phyloP scores from a whole-genome alignment of 176 grass and related monocot genomes.

The Lolium multiflorum region DNA sequence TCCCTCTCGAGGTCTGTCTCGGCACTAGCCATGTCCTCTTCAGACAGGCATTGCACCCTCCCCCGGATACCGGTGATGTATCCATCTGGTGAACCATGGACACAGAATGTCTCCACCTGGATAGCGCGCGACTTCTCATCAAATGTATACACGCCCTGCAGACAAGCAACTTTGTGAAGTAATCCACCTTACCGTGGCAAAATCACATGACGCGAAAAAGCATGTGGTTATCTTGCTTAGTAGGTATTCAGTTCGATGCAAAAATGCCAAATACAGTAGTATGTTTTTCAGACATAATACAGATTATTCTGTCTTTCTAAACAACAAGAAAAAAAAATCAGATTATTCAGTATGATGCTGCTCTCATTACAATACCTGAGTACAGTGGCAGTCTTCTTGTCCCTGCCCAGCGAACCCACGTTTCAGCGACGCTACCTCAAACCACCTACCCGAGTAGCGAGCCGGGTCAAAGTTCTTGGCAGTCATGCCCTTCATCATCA shows the following conservation, averaged over 20 bases:
- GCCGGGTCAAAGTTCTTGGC: conserved; percentile 85
- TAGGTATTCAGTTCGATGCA: neutral
- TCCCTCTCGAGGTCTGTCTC: conserved; percentile 77
- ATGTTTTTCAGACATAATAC: neutral
- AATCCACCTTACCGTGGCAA: conserved; percentile 12
- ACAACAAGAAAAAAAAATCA: neutral
- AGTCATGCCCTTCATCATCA: conserved; percentile 90
- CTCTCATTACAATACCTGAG: conserved; percentile 57
- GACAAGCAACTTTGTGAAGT: neutral
- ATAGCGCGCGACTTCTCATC: conserved; percentile 76
- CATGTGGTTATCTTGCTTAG: neutral
- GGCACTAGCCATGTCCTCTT: conserved; percentile 57
- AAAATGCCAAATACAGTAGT: neutral
- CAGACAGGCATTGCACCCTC: conserved; percentile 81
- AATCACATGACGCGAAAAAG: neutral
- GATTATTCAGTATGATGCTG: neutral
- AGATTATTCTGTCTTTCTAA: neutral
- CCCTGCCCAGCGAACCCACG: conserved; percentile 91
- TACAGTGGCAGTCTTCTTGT: conserved; percentile 95
- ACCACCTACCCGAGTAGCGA: conserved; percentile 98
- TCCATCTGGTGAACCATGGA: conserved; percentile 90
- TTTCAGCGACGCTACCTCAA: conserved; percentile 92
- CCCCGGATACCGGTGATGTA: conserved; percentile 97
- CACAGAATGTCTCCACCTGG: conserved; percentile 64
- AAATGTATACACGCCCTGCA: conserved; percentile 80